Evolutionary conservation across 2,329 filamentous ascomycete species (phyloP), one percentile per base, ranked within the genome.

Genomic region (Monosporascus sp.): DNA sequence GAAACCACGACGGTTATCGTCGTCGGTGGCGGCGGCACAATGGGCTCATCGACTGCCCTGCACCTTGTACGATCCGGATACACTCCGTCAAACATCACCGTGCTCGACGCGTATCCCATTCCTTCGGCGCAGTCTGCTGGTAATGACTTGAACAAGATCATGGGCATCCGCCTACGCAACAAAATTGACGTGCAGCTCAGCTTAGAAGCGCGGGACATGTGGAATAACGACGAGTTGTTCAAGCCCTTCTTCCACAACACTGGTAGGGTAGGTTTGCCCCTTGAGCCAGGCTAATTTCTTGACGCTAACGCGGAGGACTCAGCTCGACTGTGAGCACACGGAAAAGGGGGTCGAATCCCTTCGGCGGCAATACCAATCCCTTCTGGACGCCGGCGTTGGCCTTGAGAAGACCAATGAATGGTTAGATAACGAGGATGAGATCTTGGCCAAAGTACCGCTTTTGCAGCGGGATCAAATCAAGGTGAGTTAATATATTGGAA

Each of bases 121-220:
- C 74, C 74, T 0, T 77, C 74, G 0, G 63, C 72, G 1, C 73
- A 76, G 48, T 76, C 74, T 1, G 74, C 74, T 1, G 74, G 74
- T 3, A 67, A 74, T 51, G 74, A 77, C 44, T 61, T 77, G 14
- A 77, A 77, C 60, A 77, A 77, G 62, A 74, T 76, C 54, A 73
- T 75, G 67, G 70, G 68, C 17, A 61, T 74, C 18, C 68, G 69
- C 2, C 44, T 69, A 36, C 63, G 65, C 17, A 68, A 65, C 39
- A 60, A 63, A 37, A 60, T 60, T 34, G 66, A 68, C 51, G 25
- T 68, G 7, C 65, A 64, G 51, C 62, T 71, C 17, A 68, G 64
- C 41, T 49, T 67, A 5, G 68, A 70, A 48, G 68, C 68, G 17
- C 52, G 62, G 3, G 61, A 68, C 5, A 69, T 70, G 68, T 77